Evolutionary conservation across 352 stramenopile species (phyloP).

Genomic region (Blastocystis sp.): DNA sequence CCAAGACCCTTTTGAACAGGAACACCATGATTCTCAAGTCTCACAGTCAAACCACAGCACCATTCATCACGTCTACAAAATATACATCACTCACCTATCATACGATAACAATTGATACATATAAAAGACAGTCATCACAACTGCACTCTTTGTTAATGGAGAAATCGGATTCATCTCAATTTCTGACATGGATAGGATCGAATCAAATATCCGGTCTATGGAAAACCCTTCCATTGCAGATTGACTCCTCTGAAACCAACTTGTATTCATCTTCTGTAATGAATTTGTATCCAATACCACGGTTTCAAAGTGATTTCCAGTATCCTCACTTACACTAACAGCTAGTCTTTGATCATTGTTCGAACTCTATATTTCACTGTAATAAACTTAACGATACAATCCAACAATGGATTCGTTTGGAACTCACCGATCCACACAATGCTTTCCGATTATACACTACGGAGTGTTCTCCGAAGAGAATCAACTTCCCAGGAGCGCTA

Average conservation of each 20-base stretch:
- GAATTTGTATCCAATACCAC: background rate
- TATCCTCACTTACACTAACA: background rate
- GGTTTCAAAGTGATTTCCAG: background rate
- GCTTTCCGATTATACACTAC: constrained; percentile 72
- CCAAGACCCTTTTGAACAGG: constrained; percentile 79
- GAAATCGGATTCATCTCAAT: background rate
- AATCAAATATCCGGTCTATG: too few relatives aligned
- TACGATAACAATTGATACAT: too few relatives aligned
- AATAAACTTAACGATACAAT: background rate
- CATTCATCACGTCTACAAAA: background rate
- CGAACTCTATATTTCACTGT: background rate
- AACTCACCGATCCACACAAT: constrained; percentile 9
- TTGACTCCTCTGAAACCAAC: too few relatives aligned
- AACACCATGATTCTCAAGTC: constrained; percentile 57
- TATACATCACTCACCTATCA: background rate
- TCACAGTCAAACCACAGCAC: background rate
- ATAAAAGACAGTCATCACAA: background rate
- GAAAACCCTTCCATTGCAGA: too few relatives aligned
- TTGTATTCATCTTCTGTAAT: too few relatives aligned
- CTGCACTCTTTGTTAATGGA: background rate
- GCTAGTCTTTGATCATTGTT: background rate
- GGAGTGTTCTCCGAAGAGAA: constrained; percentile 80
- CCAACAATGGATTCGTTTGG: background rate
- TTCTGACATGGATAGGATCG: too few relatives aligned
- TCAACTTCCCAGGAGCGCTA: constrained; percentile 75